Evolutionary conservation across 805 yeast genomes (phyloP).

Genomic region (Kazachstania taianensis): DNA sequence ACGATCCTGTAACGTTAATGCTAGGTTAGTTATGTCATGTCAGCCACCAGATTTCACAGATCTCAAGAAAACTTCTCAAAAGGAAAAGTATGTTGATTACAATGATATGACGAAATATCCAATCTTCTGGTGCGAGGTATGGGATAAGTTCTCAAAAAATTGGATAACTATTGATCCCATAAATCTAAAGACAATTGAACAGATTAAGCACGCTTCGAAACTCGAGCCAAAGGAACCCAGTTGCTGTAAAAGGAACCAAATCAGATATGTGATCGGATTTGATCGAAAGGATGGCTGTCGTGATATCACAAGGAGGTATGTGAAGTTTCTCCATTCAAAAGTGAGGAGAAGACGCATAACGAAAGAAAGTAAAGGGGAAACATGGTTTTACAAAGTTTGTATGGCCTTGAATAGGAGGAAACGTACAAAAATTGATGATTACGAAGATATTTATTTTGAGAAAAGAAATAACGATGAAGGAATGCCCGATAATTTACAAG

Average conservation of each 20-base stretch:
- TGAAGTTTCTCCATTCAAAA: slow-evolving; percentile 59
- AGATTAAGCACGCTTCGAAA: slow-evolving; percentile 43
- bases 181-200: slow-evolving; percentile 52
- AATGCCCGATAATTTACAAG: slow-evolving; percentile 75
- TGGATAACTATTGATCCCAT: slow-evolving; percentile 89
- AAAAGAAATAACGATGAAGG: slow-evolving; percentile 64
- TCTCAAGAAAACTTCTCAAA: slow-evolving; percentile 9
- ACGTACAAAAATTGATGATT: slow-evolving; percentile 28
- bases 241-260: slow-evolving; percentile 33
- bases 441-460: slow-evolving; percentile 26
- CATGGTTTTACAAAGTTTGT: slow-evolving; percentile 50
- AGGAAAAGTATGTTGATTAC: slow-evolving; percentile 1
- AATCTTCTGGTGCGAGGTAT: slow-evolving; percentile 87
- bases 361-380: slow-evolving; percentile 41
- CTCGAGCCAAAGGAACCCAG: slow-evolving; percentile 51
- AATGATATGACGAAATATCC: slow-evolving; percentile 39
- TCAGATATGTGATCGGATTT: slow-evolving; percentile 70
- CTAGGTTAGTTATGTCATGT: slow-evolving; percentile 69
- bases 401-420: slow-evolving; percentile 20
- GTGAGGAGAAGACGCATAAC: slow-evolving; percentile 66
- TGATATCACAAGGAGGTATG: slow-evolving; percentile 82
- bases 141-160: slow-evolving; percentile 60
- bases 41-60: slow-evolving; percentile 84
- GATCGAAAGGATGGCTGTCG: slow-evolving; percentile 54
- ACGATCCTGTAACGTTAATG: slow-evolving; percentile 58